Percentiles rank a stretch among this genome's conserved stretches.
Conservation (phyloP, 139 green algal genomes). For the Prasinococcaceae sp. region DNA sequence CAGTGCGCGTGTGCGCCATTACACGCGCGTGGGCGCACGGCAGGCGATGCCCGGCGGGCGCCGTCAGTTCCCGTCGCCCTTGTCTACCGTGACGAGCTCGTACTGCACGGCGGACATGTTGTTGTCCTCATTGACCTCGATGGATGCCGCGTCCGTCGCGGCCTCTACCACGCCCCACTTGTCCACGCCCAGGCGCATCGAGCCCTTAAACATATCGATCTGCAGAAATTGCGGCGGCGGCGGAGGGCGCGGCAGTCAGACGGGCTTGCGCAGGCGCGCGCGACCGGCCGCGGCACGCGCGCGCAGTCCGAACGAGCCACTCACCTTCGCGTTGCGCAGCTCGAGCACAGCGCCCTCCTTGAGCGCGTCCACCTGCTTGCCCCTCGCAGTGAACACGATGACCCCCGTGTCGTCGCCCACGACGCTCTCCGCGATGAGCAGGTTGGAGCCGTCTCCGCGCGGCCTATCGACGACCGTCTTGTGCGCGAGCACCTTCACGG, state of each 20-base stretch:
- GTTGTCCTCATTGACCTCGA: constrained; percentile 57
- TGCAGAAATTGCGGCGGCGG: no score
- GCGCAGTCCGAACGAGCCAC: no score
- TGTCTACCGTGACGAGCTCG: constrained; percentile 63
- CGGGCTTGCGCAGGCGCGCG: no score
- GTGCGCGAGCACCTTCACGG: constrained; percentile 57
- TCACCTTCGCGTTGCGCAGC: constrained; percentile 57
- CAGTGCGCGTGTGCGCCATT: no score
- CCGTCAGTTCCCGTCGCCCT: no score
- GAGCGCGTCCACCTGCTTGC: constrained; percentile 73
- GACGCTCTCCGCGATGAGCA: constrained; percentile 65
- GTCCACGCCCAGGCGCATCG: constrained; percentile 71
- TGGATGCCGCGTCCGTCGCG: constrained; percentile 22
- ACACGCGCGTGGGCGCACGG: no score
- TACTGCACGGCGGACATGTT: constrained; percentile 83
- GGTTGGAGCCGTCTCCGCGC: constrained; percentile 8
- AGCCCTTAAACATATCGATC: constrained; percentile 76
- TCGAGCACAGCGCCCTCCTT: constrained; percentile 42
- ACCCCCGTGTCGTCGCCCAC: constrained; percentile 67
- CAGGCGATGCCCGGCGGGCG: no score
- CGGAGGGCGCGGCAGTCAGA: no score
- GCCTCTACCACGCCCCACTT: constrained; percentile 52
- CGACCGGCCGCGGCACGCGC: no score
- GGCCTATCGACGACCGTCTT: constrained; percentile 49
- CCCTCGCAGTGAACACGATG: constrained; percentile 64